Base-by-base conservation (phyloP, 805 yeast genomes). In the Sugiyamaella qingdaonensis region DNA sequence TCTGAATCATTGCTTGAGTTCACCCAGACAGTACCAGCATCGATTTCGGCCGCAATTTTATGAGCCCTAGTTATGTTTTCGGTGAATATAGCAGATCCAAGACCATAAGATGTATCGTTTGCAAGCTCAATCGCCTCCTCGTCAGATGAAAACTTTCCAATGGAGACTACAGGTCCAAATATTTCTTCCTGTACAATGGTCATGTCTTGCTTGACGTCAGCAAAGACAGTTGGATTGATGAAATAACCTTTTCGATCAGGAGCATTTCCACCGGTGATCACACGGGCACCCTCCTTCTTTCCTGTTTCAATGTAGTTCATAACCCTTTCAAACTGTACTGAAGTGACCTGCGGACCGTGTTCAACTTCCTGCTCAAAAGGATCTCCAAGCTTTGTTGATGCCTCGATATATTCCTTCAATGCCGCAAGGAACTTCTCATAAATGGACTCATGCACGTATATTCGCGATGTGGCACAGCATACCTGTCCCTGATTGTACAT, bases 401-500 rank as follows among this genome's bases (percentile, higher is more conserved):
- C 69, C 57, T 65, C 67, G 55, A 80, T 79, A 47, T 83, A 78
- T 41, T 67, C 66, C 62, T 75, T 76, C 67, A 87, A 81, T 59
- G 77, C 83, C 34, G 73, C 77, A 54, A 89, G 68, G 58, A 89
- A 80, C 69, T 84, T 77, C 59, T 91, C 96, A 72, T 91, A 88
- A 62, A 89, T 77, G 35, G 81, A 79, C 59, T 86, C 95, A 73
- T 91, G 96, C 55, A 91, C 85, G 68, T 88, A 87, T 60, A 90
- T 75, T 73, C 98, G 84, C 53, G 97, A 89, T 60, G 96, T 95
- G 35, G 97, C 97, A 67, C 90, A 86, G 75, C 98, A 91, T 54
- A 88, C 91, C 76, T 92, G 96, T 73, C 98, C 98, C 66, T 91
- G 84, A 78, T 91, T 91, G 80, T 80, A 88, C 78, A 85, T 88